Evolutionary conservation across 164 flowering plant species (phyloP), one percentile per base, ranked within the genome.

Genomic region (Tetrastigma voinierianum): DNA sequence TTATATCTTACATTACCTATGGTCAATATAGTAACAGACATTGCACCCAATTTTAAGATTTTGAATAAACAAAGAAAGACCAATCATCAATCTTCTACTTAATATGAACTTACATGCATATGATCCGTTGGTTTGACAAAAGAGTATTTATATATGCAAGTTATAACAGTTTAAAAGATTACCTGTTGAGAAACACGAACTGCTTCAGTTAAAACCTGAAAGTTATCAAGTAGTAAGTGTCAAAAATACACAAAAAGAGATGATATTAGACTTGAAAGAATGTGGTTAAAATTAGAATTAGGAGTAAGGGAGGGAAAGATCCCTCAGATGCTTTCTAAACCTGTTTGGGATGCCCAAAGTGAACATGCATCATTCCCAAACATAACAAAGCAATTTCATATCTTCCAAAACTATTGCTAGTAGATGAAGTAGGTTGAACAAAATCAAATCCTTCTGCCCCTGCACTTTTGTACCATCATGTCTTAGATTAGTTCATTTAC

Each of bases 161-260:
- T 23, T 17, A 62, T 21, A 43, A 12, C 20, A 59, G 40, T 32
- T 32, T 32, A 53, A 17, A 10, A 59, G 16, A 46, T 62, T 75
- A 93, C 98, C 94, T 90, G 89, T 69, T 88, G 98, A n/a, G 90
- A 90, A 57, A 82, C 79, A 61, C 80, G 86, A 61, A 94, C 90
- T 17, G 95, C 98, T 81, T 91, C 97, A 76, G 86, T 83, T 70
- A 94, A 74, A 58, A 88, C 96, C 98, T 93, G 81, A 55, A 68
- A 51, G 78, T 46, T 18, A 18, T 44, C 40, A 56, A 69, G 56
- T 10, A 56, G 49, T 0, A 56, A 62, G 24, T 58, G 74, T n/a
- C 47, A 24, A 70, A 48, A 57, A 32, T 32, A 32, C 7, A 7
- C 40, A 32, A 32, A 0, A 32, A 3, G 40, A 32, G 7, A 32